phyloP scores from a whole-genome alignment of 2,329 filamentous ascomycete genomes.

The Myriosclerotinia curreyana region DNA sequence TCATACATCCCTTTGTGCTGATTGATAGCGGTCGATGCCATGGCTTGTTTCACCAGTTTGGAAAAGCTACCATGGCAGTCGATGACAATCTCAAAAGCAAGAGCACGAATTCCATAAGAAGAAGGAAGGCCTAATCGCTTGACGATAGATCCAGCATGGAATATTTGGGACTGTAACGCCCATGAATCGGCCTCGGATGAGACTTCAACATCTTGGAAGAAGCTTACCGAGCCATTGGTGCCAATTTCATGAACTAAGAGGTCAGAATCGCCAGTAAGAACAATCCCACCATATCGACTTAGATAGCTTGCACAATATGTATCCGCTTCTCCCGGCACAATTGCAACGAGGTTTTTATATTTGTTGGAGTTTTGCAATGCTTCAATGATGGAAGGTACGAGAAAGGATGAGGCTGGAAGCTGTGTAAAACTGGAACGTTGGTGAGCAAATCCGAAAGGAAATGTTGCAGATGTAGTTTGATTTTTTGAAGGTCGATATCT shows the following conservation, averaged over 20 bases:
- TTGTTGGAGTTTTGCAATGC: conserved; percentile 50
- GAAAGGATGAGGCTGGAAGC: conserved; percentile 56
- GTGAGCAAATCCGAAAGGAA: conserved; percentile 30
- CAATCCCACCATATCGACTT: conserved; percentile 50
- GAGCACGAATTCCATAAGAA: conserved; percentile 41
- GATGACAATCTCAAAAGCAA: conserved; percentile 39
- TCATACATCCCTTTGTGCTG: conserved; percentile 26
- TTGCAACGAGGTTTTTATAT: conserved; percentile 46
- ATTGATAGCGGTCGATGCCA: conserved; percentile 26
- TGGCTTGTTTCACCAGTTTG: conserved; percentile 32
- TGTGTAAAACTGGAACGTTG: conserved; percentile 32
- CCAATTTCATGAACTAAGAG: conserved; percentile 73
- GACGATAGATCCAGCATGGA: conserved; percentile 46
- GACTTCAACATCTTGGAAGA: conserved; percentile 60
- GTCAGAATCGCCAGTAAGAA: conserved; percentile 86
- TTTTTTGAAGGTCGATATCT: conserved; percentile 24
- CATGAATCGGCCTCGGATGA: conserved; percentile 23
- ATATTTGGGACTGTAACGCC: conserved; percentile 35
- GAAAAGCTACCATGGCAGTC: conserved; percentile 32
- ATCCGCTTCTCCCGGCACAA: conserved; percentile 85
- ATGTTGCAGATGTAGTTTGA: conserved; percentile 7
- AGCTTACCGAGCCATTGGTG: conserved; percentile 57
- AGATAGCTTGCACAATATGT: conserved; percentile 69
- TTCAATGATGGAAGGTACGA: conserved; percentile 76
- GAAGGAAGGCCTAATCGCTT: conserved; percentile 44